These are phyloP conservation scores for Russula foetens DNA, from an alignment of 768 basidiomycete species.

Conservation along the genomic window DNA sequence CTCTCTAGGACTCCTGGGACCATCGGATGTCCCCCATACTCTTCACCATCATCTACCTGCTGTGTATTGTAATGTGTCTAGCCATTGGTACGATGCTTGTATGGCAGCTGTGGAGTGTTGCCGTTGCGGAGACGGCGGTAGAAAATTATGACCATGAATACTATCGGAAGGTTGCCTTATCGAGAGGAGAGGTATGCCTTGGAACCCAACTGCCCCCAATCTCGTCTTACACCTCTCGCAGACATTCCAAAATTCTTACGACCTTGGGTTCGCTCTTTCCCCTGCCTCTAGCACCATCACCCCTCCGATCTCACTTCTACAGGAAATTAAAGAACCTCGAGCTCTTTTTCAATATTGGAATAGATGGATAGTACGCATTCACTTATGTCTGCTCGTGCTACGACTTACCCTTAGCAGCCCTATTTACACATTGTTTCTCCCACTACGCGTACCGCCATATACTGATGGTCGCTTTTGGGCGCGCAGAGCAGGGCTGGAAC, in stretches of 20 bases:
- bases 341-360: slow-evolving; percentile 83
- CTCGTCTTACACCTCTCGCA: slow-evolving; percentile 23
- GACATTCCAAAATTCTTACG: slow-evolving; percentile 87
- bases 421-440: slow-evolving; percentile 70
- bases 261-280: slow-evolving; percentile 57
- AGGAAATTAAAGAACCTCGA: slow-evolving; percentile 60
- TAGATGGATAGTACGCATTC: slow-evolving; percentile 66
- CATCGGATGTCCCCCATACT: slow-evolving; percentile 52
- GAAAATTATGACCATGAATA: slow-evolving; percentile 83
- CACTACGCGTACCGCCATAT: slow-evolving; percentile 69
- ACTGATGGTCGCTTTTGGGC: slow-evolving; percentile 83
- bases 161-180: slow-evolving; percentile 61
- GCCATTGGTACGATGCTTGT: slow-evolving; percentile 64
- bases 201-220: not conserved
- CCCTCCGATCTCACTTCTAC: not conserved
- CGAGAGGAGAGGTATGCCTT: slow-evolving; percentile 54
- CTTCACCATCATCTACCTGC: slow-evolving; percentile 70
- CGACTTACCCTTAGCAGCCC: slow-evolving; percentile 41
- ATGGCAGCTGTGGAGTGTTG: slow-evolving; percentile 68
- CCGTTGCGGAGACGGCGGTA: slow-evolving; percentile 77
- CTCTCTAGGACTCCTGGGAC: slow-evolving; percentile 21
- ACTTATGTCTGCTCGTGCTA: not conserved
- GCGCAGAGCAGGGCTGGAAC: slow-evolving; percentile 52
- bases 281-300: not conserved
- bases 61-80: slow-evolving; percentile 65